Evolutionary conservation across 306 rosid genomes (phyloP), one percentile per base, ranked within the genome.

Genomic region (Lagenaria siceraria): DNA sequence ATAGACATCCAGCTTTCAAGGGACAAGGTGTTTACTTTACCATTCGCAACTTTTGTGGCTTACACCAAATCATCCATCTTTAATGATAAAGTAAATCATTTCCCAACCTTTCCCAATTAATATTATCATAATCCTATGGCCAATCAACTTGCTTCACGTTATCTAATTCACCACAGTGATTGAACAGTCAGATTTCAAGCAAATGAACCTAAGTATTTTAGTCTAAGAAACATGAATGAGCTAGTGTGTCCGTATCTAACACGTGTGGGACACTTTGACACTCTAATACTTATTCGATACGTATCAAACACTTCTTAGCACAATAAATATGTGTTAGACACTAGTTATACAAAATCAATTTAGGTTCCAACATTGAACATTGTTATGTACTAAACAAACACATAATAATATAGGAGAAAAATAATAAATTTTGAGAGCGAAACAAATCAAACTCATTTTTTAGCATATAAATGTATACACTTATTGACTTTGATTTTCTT

Each of bases 51-150:
- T 64, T 64, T 54, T 4, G 40, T 71, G 55, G 62, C 51, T 55
- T 61, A 54, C 82, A 68, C 61, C 64, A 65, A 80, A 80, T 40
- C 53, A 74, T 60, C 46, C 56, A 64, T 40, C 63, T 71, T 48
- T 8, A 55, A 73, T 48, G 13, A 48, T 77, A 31, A 81, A 68
- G 48, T 68, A 13, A 68, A 40, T 7, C 56, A 46, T n/a, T 8
- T 36, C 52, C 51, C 73, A 35, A 73, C 80, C 46, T 77, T 69
- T 40, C 74, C 56, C 70, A 63, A 42, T 25, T 61, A 54, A 42
- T 14, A 24, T 43, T n/a, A 46, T 7, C 56, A 13, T 24, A 70
- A n/a, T 17, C 46, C 38, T 7, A 43, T 43, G 21, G 76, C 43
- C 60, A 27, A 53, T 62, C 59, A 52, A 25, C 60, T 74, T 22